Base-by-base conservation (phyloP, 1,284 basidiomycete genomes). In the Trichosporon ovoides region DNA sequence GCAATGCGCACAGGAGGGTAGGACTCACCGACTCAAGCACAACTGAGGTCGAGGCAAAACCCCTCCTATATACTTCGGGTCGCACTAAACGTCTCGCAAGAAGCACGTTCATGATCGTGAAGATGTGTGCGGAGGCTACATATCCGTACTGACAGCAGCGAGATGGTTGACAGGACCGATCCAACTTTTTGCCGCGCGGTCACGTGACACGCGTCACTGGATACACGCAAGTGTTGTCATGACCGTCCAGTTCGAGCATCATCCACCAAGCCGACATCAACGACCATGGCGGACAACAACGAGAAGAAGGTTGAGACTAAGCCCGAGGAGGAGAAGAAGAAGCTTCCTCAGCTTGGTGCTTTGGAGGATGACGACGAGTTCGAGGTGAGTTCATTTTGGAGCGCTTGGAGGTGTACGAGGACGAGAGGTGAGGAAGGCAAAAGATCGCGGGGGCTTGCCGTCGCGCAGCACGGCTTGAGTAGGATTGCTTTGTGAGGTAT, bases 311-410 rank as follows among this genome's bases (percentile, higher is more conserved):
- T 51, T 10, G 56, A 57, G 35, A 57, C 50, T 24, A 54, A 51
- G 52, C 33, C 50, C 43, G 56, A 56, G 20, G 38, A 52, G 40
- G 36, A 66, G 56, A 73, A 70, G 66, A 75, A 74, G 71, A 70
- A 71, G 59, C 61, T 75, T 43, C 74, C 73, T 31, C 75, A 78
- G 63, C 65, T 79, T 12, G 77, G 77, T 40, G 73, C 76, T 37
- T 64, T 79, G 36, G 77, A 79, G 66, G 77, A 79, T 61, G 77
- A 79, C 68, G 77, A 79, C 62, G 77, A 79, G 70, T 79, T 79
- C 61, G 77, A 78, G 69, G 76, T 78, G 67, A 67, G 77, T 69
- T 3, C 14, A 12, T n/a, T 3, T n/a, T 1, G n/a, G 13, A 3
- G 2, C 9, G 16, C 43, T n/a, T n/a, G n/a, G n/a, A n/a, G n/a